Base-by-base conservation (phyloP, 2,329 filamentous ascomycete genomes). In the Epichloe brachyelytri region DNA sequence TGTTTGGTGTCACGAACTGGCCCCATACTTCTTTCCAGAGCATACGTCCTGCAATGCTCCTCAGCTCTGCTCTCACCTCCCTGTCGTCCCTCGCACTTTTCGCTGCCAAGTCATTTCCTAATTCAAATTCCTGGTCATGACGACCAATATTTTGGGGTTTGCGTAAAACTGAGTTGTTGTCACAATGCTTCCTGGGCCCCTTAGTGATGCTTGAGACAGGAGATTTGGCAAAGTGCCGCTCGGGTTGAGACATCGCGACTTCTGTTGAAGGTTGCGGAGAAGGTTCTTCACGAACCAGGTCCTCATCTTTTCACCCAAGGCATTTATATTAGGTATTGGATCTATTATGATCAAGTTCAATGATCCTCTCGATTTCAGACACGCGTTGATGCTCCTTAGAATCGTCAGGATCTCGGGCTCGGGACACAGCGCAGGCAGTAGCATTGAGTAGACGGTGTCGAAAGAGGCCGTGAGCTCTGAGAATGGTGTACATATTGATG, bases 21-120 rank as follows among this genome's bases (percentile, higher is more conserved):
- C 79, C 79, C 80, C 79, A 83, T 12, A 79, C 71, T 57, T 82
- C 75, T 58, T 72, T 71, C 80, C 80, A 83, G 17, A 83, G 64
- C 68, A 78, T 73, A 37, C 77, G 71, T 0, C 77, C 78, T 1
- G 78, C 68, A 2, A 75, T 62, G 51, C 70, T 76, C 51, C 73
- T 72, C 3, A 82, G 67, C 58, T 80, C 71, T 2, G 64, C 68
- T 54, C 71, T 70, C 1, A 63, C 57, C 48, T 68, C 63, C 26
- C 60, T 60, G 8, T 67, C 64, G 5, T 49, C 50, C 7, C 52
- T 55, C 1, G 34, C 14, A 22, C 50, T 53, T 10, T 64, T 59
- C 2, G 58, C 53, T 8, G 57, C 59, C 0, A 56, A 58, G 10
- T 65, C 62, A 14, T 54, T 11, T 30, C 3, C 10, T 11, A 4